A percentile compares a stretch with the other conserved stretches of the same genome.
Evolutionary conservation across 2,329 filamentous ascomycete species (phyloP).

Genomic region (Zymoseptoria tritici): DNA sequence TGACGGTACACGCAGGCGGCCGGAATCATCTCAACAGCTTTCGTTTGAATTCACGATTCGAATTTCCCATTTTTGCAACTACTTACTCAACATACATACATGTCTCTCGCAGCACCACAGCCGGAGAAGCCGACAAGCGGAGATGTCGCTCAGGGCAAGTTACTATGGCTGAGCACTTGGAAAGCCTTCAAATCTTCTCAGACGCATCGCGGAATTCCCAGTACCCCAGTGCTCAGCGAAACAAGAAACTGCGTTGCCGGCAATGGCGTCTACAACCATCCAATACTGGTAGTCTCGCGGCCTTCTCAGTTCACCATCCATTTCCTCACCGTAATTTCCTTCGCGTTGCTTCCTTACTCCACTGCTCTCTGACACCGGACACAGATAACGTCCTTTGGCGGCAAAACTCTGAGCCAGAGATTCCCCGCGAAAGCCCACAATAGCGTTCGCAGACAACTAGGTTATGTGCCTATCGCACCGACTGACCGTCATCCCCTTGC

Average conservation of each 20-base stretch:
- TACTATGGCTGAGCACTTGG: neutral
- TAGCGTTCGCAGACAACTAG: neutral
- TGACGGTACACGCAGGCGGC: too few relatives aligned
- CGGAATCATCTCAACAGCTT: too few relatives aligned
- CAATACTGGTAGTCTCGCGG: slow-evolving; percentile 1
- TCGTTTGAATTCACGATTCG: too few relatives aligned
- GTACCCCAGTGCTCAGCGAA: too few relatives aligned
- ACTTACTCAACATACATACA: too few relatives aligned
- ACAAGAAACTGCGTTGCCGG: too few relatives aligned
- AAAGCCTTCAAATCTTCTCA: too few relatives aligned
- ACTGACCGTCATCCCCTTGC: neutral
- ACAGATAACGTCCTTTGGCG: slow-evolving; percentile 1
- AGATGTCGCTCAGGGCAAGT: slow-evolving; percentile 3
- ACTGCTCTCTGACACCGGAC: neutral
- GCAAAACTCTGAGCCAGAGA: neutral
- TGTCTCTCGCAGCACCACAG: too few relatives aligned
- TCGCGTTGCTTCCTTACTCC: neutral
- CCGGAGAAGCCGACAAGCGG: neutral
- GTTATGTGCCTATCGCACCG: neutral
- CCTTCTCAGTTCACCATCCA: neutral
- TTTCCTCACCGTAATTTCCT: neutral
- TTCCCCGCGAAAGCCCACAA: neutral
- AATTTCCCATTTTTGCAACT: too few relatives aligned
- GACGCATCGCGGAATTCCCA: too few relatives aligned
- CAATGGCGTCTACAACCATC: slow-evolving; percentile 1